A percentile compares a stretch with the other conserved stretches of the same genome.
Evolutionary conservation across 768 basidiomycete genomes (phyloP).

Genomic region (Pleurotus pulmonarius): DNA sequence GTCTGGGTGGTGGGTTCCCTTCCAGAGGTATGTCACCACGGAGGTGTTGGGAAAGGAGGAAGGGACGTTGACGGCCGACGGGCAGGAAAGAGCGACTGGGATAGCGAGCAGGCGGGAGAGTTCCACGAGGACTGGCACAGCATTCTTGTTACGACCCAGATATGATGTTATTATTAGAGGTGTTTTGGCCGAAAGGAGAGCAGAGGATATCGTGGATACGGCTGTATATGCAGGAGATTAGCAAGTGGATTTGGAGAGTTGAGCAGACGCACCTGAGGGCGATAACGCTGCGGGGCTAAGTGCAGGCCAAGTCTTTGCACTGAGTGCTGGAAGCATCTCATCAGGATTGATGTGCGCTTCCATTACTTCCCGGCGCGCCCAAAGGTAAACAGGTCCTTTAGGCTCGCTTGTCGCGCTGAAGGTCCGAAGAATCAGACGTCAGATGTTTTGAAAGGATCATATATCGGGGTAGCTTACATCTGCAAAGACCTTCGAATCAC

Average conservation of each 20-base stretch:
- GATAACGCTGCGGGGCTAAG: conserved; percentile 49
- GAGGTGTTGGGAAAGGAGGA: conserved; percentile 52
- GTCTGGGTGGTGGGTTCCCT: conserved; percentile 39
- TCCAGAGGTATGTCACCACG: conserved; percentile 47
- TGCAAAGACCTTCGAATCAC: conserved; percentile 58
- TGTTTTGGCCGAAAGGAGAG: conserved; percentile 44
- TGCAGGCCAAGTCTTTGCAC: conserved; percentile 45
- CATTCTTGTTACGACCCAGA: conserved; percentile 50
- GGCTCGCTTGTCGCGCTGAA: conserved; percentile 65
- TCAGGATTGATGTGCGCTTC: conserved; percentile 54
- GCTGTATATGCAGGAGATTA: conserved; percentile 16
- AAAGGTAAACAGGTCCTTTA: conserved; percentile 71
- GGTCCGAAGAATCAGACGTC: background rate
- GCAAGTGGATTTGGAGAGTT: background rate
- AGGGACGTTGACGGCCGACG: conserved; percentile 49
- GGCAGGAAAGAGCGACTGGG: conserved; percentile 49
- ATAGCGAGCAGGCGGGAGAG: conserved; percentile 52
- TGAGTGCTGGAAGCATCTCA: conserved; percentile 24
- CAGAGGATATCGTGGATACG: conserved; percentile 35
- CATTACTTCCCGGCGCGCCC: conserved; percentile 68
- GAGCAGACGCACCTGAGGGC: conserved; percentile 20
- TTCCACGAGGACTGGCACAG: conserved; percentile 39
- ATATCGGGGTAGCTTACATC: conserved; percentile 36
- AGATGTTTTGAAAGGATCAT: background rate
- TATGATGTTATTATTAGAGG: conserved; percentile 68